Percentiles rank a stretch among this genome's conserved stretches.
Conservation (phyloP, 1,139 yeast genomes). For the Kodamaea ohmeri region DNA sequence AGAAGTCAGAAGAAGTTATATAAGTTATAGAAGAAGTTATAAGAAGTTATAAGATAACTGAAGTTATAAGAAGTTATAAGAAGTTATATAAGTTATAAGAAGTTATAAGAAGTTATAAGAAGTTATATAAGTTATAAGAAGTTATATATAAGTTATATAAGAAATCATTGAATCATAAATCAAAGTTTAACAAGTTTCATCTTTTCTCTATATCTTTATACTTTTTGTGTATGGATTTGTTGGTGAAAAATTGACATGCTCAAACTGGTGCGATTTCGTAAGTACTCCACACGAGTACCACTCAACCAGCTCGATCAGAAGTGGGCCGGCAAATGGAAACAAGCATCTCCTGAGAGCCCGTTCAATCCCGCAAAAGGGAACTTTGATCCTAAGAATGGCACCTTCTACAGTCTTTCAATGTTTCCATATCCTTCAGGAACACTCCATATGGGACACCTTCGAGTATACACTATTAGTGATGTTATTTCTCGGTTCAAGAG, state of each 20-base stretch:
- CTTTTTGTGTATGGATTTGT: not conserved
- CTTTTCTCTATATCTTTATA: no score
- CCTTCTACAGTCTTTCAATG: constrained; percentile 76
- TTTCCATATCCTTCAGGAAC: constrained; percentile 96
- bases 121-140: no score
- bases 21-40: no score
- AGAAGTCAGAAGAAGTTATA: no score
- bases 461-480: constrained; percentile 91
- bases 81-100: no score
- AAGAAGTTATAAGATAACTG: no score
- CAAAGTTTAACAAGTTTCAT: no score
- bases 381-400: constrained; percentile 24
- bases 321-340: constrained; percentile 54
- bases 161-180: no score
- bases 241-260: not conserved
- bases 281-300: constrained; percentile 9
- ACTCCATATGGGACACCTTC: constrained; percentile 87
- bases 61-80: no score
- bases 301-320: constrained; percentile 40
- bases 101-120: no score
- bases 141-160: no score
- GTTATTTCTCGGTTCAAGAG: constrained; percentile 75
- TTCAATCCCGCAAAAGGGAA: constrained; percentile 45
- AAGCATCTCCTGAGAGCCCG: constrained; percentile 34
- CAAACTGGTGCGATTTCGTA: not conserved